A percentile compares a stretch with the other conserved stretches of the same genome.
Evolutionary conservation across 75 land plant species (phyloP).

Genomic region (Azolla pinnata): DNA sequence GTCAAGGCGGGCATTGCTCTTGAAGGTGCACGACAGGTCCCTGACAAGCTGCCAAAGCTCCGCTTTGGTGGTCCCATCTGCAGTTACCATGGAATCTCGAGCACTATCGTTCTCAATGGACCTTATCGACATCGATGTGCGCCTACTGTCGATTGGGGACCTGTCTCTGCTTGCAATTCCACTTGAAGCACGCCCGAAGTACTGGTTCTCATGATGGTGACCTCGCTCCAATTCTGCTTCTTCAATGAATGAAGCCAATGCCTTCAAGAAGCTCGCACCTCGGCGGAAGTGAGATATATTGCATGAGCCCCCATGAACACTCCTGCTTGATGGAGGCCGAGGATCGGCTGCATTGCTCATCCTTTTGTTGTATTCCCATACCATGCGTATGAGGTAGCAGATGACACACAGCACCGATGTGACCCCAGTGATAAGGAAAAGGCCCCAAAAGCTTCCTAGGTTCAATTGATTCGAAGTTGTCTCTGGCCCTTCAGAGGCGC

Average conservation of each 20-base stretch:
- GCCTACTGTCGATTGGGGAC: neutral
- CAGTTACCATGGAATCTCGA: neutral
- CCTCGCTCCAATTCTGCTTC: conserved; percentile 11
- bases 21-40: too few relatives aligned
- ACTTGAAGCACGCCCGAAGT: too few relatives aligned
- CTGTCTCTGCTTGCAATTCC: neutral
- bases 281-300: conserved; percentile 7
- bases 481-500: conserved; percentile 11
- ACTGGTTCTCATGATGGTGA: too few relatives aligned
- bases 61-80: neutral
- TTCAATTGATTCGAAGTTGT: conserved; percentile 36
- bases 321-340: neutral
- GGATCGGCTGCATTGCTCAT: neutral
- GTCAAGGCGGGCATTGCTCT: too few relatives aligned
- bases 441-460: conserved; percentile 65
- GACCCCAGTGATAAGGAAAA: conserved; percentile 55
- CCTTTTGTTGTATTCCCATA: conserved; percentile 21
- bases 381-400: conserved; percentile 18
- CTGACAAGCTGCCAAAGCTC: neutral
- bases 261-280: conserved; percentile 15
- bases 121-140: neutral
- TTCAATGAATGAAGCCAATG: conserved; percentile 18
- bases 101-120: neutral
- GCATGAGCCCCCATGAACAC: neutral
- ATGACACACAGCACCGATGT: conserved; percentile 36